Evolutionary conservation across 495 filamentous ascomycete species (phyloP).

Genomic region (Aspergillus bertholletiae): DNA sequence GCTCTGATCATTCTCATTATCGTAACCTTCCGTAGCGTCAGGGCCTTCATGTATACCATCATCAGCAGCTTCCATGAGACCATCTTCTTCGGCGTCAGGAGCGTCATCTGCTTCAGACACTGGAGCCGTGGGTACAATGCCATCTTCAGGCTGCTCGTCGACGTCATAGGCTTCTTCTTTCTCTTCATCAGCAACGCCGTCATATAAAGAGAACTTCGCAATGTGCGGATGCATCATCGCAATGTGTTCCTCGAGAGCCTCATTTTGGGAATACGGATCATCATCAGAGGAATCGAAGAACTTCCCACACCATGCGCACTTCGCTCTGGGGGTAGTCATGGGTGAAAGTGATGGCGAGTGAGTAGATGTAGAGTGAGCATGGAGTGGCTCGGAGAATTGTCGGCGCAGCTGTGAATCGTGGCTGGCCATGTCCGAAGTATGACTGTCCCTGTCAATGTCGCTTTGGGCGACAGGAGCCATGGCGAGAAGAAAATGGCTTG

Average conservation of each 20-base stretch:
- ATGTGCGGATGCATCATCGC: slow-evolving; percentile 31
- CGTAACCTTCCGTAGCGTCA: slow-evolving; percentile 19
- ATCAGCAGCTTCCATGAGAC: slow-evolving; percentile 12
- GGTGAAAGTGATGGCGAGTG: slow-evolving; percentile 36
- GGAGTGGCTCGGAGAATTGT: slow-evolving; percentile 43
- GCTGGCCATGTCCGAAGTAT: slow-evolving; percentile 39
- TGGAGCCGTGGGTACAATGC: slow-evolving; percentile 3
- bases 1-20: slow-evolving; percentile 21
- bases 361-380: slow-evolving; percentile 34
- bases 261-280: slow-evolving; percentile 22
- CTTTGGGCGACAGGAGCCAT: slow-evolving; percentile 38
- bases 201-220: slow-evolving; percentile 10
- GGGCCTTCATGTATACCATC: slow-evolving; percentile 19
- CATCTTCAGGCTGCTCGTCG: slow-evolving; percentile 12
- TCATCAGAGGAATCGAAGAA: slow-evolving; percentile 26
- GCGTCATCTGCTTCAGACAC: not conserved
- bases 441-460: slow-evolving; percentile 37
- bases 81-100: slow-evolving; percentile 14
- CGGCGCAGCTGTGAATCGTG: slow-evolving; percentile 42
- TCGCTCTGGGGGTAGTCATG: slow-evolving; percentile 15
- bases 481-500: slow-evolving; percentile 2
- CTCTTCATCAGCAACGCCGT: slow-evolving; percentile 6
- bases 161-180: slow-evolving; percentile 12
- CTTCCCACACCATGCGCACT: slow-evolving; percentile 40
- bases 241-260: slow-evolving; percentile 30